Evolutionary conservation across 176 grass and related monocot species (phyloP).

Genomic region (Cenchrus americanus): DNA sequence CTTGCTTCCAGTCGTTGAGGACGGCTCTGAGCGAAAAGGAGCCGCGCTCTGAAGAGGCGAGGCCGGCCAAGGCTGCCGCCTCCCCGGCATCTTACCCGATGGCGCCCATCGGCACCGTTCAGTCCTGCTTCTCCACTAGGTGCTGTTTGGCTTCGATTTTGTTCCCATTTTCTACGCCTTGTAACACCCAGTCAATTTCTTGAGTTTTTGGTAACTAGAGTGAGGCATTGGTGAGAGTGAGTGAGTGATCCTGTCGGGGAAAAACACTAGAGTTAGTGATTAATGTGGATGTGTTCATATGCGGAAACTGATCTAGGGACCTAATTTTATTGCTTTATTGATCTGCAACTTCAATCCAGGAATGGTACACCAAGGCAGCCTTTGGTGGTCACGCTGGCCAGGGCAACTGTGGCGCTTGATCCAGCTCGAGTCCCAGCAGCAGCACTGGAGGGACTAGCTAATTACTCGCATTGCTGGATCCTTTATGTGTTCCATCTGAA

Average conservation of each 20-base stretch:
- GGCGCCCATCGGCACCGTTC: conserved; percentile 66
- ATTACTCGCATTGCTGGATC: conserved; percentile 92
- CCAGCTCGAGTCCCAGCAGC: conserved; percentile 58
- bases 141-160: conserved; percentile 31
- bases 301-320: neutral
- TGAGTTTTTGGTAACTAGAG: neutral
- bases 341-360: conserved; percentile 28
- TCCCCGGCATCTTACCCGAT: conserved; percentile 50
- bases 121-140: conserved; percentile 95
- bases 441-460: conserved; percentile 76
- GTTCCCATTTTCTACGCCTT: neutral
- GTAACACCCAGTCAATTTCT: neutral
- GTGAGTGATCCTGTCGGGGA: neutral
- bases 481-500: conserved; percentile 96
- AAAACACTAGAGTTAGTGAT: neutral
- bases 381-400: conserved; percentile 81
- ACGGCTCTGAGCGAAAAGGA: conserved; percentile 57
- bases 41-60: conserved; percentile 25
- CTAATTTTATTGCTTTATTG: neutral
- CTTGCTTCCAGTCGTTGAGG: conserved; percentile 61
- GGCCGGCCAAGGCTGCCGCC: neutral
- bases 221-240: neutral
- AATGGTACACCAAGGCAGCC: conserved; percentile 95
- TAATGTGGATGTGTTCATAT: neutral
- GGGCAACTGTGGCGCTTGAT: conserved; percentile 69